Conservation (phyloP, 1,139 yeast genomes). For the Yamadazyma taylorii region DNA sequence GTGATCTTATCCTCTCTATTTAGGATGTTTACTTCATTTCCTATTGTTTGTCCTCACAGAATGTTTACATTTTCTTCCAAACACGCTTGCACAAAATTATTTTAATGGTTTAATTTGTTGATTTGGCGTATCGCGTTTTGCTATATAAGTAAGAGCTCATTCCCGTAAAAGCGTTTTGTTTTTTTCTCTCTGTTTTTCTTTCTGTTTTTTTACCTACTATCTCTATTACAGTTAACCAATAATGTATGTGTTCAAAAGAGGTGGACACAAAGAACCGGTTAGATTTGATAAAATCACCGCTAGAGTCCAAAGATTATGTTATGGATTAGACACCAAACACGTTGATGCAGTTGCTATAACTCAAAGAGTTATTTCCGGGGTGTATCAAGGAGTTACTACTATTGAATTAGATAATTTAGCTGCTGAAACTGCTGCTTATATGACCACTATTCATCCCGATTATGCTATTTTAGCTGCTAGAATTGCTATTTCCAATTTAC, state of each 20-base stretch:
- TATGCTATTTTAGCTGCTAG: conserved; percentile 94
- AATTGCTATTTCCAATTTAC: conserved; percentile 87
- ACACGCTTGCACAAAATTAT: background rate
- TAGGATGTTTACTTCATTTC: background rate
- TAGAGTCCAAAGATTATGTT: conserved; percentile 58
- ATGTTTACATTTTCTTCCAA: conserved; percentile 1
- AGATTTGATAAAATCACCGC: conserved; percentile 67
- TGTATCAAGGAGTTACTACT: conserved; percentile 95
- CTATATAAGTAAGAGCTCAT: conserved; percentile 7
- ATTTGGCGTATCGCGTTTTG: conserved; percentile 7
- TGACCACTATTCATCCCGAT: conserved; percentile 97
- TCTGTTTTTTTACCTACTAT: background rate
- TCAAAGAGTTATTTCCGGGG: conserved; percentile 85
- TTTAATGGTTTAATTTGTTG: background rate
- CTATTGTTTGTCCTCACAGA: background rate
- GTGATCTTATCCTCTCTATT: background rate
- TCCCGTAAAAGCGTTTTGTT: conserved; percentile 4
- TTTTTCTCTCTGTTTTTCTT: conserved; percentile 1
- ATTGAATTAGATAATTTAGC: conserved; percentile 89
- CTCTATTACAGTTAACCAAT: no score
- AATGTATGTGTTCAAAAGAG: conserved; percentile 59
- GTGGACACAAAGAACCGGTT: conserved; percentile 86
- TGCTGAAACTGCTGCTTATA: conserved; percentile 95
- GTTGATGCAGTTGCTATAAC: conserved; percentile 89
- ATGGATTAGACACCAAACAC: conserved; percentile 79